A percentile compares a stretch with the other conserved stretches of the same genome.
phyloP scores from a whole-genome alignment of 2,329 filamentous ascomycete species.

The Colletotrichum filicis region DNA sequence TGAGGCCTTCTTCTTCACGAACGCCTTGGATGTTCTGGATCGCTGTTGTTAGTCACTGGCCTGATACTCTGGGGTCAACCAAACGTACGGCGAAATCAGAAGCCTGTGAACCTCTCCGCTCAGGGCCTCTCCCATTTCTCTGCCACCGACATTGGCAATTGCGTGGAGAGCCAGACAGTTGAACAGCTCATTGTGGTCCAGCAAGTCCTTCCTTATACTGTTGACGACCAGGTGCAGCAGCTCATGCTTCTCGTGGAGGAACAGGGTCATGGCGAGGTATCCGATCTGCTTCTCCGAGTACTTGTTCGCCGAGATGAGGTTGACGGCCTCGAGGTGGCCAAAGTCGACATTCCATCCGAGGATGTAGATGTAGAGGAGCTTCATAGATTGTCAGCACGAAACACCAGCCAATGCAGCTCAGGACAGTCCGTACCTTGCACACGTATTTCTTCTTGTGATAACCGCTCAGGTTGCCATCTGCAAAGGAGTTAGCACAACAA shows the following conservation, averaged over 20 bases:
- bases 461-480: constrained; percentile 88
- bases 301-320: constrained; percentile 94
- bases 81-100: constrained; percentile 88
- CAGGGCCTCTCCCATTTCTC: constrained; percentile 96
- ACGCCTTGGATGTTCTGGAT: constrained; percentile 80
- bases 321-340: constrained; percentile 97
- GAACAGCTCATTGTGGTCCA: constrained; percentile 96
- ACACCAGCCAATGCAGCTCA: constrained; percentile 7
- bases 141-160: constrained; percentile 95
- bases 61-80: neutral
- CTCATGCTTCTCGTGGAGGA: constrained; percentile 97
- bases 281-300: constrained; percentile 99
- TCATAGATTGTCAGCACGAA: constrained; percentile 39
- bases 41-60: neutral
- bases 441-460: constrained; percentile 99
- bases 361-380: constrained; percentile 98
- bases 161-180: constrained; percentile 97
- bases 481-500: constrained; percentile 41
- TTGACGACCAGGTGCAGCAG: constrained; percentile 96
- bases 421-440: constrained; percentile 77
- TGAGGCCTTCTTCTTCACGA: constrained; percentile 99
- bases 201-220: constrained; percentile 94
- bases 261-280: constrained; percentile 96
- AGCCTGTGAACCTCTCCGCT: constrained; percentile 92
- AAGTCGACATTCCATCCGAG: constrained; percentile 99